These are phyloP conservation scores for Xylaria sp. DNA, from an alignment of 2,329 filamentous ascomycete genomes.

Conservation along the genomic window DNA sequence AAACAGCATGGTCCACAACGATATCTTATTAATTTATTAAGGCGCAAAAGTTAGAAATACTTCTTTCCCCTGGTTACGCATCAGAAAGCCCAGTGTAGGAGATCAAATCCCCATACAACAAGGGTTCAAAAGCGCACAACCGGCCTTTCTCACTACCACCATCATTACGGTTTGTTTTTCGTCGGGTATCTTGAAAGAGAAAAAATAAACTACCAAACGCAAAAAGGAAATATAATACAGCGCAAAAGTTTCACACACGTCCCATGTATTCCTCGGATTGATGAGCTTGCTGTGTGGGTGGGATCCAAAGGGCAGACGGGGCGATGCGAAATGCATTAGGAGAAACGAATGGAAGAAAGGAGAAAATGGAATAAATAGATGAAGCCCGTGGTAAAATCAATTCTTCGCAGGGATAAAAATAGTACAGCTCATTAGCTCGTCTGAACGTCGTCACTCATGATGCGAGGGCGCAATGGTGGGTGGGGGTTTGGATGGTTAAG, in stretches of 20 bases:
- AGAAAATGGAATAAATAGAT: not conserved
- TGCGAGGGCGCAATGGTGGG: not conserved
- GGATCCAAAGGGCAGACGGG: too few species aligned
- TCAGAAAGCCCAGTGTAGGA: too few species aligned
- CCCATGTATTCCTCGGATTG: not conserved
- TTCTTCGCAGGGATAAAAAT: not conserved
- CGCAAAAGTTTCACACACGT: not conserved
- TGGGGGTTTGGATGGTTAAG: not conserved
- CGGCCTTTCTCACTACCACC: not conserved
- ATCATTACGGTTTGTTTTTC: not conserved
- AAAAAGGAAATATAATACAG: not conserved
- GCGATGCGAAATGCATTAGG: too few species aligned
- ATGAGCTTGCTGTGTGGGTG: too few species aligned
- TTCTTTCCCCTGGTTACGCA: too few species aligned
- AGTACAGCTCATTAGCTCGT: not conserved
- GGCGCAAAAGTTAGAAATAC: too few species aligned
- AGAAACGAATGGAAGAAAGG: not conserved
- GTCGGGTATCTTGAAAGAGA: not conserved
- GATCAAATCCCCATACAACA: too few species aligned
- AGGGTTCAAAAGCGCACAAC: too few species aligned
- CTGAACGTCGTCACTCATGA: constrained; percentile 9
- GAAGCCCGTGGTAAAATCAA: not conserved
- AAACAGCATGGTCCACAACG: too few species aligned
- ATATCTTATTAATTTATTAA: too few species aligned
- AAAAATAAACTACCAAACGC: not conserved